Conservation (phyloP, 768 basidiomycete species). For the Chalciporus piperatus region DNA sequence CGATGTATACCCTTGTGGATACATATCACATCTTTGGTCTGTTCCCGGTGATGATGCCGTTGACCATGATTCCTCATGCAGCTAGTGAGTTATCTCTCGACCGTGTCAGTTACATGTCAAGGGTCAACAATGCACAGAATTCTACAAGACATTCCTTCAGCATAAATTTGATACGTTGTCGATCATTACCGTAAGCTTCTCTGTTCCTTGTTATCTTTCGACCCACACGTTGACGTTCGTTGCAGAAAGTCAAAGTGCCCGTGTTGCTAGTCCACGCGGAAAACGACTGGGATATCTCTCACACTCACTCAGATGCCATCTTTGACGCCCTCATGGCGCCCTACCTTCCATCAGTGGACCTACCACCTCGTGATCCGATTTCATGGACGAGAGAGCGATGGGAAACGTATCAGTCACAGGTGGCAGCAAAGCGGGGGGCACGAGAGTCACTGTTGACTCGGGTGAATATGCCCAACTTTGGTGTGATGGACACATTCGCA, state of each 20-base stretch:
- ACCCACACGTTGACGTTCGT: not conserved
- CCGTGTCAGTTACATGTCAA: not conserved
- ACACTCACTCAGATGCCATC: constrained; percentile 63
- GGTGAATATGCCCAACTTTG: constrained; percentile 45
- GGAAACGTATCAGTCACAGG: constrained; percentile 39
- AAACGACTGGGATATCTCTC: constrained; percentile 73
- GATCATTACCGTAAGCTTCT: constrained; percentile 51
- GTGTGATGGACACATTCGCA: constrained; percentile 52
- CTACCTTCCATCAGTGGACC: constrained; percentile 50
- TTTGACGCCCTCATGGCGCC: constrained; percentile 68
- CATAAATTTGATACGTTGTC: constrained; percentile 65
- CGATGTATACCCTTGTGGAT: constrained; percentile 56
- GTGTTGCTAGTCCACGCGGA: constrained; percentile 72
- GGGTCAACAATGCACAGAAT: constrained; percentile 34
- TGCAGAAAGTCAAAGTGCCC: constrained; percentile 62
- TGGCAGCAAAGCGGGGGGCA: constrained; percentile 37
- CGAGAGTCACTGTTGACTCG: constrained; percentile 46
- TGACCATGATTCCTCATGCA: constrained; percentile 59
- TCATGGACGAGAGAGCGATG: constrained; percentile 42
- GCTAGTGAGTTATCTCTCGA: constrained; percentile 50
- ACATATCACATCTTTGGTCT: constrained; percentile 65
- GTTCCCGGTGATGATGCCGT: constrained; percentile 69
- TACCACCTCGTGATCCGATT: constrained; percentile 31
- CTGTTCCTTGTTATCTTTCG: not conserved
- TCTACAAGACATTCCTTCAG: constrained; percentile 51